Evolutionary conservation across 2,329 filamentous ascomycete species (phyloP).

Genomic region (Emmonsiellopsis sp.): DNA sequence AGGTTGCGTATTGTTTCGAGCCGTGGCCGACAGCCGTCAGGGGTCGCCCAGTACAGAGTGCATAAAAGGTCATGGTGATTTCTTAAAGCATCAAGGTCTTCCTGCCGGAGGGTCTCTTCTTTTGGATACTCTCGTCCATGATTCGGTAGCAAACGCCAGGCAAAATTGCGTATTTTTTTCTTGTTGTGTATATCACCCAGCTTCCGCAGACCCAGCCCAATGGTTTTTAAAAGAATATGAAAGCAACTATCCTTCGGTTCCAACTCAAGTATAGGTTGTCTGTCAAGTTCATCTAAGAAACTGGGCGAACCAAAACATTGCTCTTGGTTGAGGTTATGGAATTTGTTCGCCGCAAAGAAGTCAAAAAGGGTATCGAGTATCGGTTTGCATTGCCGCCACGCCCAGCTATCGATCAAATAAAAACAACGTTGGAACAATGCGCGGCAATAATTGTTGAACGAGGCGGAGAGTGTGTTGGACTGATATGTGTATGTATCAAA

Average conservation of each 20-base stretch:
- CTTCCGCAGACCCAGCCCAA: conserved; percentile 40
- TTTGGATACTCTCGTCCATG: conserved; percentile 52
- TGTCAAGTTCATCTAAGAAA: conserved; percentile 44
- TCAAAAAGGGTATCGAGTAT: conserved; percentile 47
- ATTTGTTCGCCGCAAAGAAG: conserved; percentile 47
- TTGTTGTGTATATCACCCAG: conserved; percentile 39
- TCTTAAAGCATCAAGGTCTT: conserved; percentile 47
- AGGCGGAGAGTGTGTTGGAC: conserved; percentile 28
- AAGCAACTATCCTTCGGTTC: conserved; percentile 45
- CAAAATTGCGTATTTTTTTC: conserved; percentile 47
- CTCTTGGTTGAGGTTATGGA: conserved; percentile 45
- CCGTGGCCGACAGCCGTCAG: conserved; percentile 43
- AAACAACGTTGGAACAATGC: conserved; percentile 44
- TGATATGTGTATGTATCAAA: conserved; percentile 39
- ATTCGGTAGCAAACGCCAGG: conserved; percentile 50
- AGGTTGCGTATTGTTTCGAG: conserved; percentile 43
- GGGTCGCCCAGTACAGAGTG: conserved; percentile 50
- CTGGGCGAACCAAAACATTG: conserved; percentile 41
- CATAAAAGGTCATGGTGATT: conserved; percentile 55
- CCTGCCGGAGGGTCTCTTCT: conserved; percentile 42
- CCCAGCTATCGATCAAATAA: conserved; percentile 45
- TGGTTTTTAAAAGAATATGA: conserved; percentile 49
- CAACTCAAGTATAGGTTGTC: conserved; percentile 34
- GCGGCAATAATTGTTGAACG: conserved; percentile 48
- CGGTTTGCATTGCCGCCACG: conserved; percentile 47